A percentile compares a stretch with the other conserved stretches of the same genome.
Conservation (phyloP, 2,329 filamentous ascomycete species). For the Balansia obtecta region DNA sequence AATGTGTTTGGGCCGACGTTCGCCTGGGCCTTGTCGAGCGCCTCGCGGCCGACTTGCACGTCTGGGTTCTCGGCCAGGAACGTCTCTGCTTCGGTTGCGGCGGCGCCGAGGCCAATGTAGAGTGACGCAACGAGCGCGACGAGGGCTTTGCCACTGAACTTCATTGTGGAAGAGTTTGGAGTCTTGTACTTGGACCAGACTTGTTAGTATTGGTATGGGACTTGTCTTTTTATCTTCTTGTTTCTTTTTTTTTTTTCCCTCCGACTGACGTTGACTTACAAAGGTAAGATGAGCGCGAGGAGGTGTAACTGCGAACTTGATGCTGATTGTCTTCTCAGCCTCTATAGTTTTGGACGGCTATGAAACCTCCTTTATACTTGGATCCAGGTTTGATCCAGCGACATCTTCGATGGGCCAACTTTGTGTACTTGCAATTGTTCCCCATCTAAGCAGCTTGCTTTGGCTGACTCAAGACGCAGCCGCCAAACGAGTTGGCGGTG, state of each 20-base stretch:
- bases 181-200: background rate
- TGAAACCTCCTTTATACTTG: background rate
- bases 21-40: slow-evolving; percentile 5
- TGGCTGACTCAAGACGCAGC: too few species aligned
- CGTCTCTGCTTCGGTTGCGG: background rate
- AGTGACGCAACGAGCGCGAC: background rate
- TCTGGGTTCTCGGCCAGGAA: slow-evolving; percentile 9
- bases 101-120: background rate
- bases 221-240: too few species aligned
- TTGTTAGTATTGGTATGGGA: background rate
- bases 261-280: background rate
- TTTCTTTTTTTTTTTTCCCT: too few species aligned
- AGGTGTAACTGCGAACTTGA: background rate
- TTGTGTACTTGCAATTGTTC: background rate
- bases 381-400: background rate
- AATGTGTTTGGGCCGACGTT: slow-evolving; percentile 8
- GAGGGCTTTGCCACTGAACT: slow-evolving; percentile 1
- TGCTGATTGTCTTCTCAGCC: background rate
- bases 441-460: background rate
- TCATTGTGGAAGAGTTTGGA: background rate
- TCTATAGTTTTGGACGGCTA: background rate
- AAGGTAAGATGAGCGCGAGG: background rate
- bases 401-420: background rate
- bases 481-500: too few species aligned
- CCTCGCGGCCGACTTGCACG: slow-evolving; percentile 8